Evolutionary conservation across 2,329 filamentous ascomycete genomes (phyloP).

Genomic region (Fusarium torreyae): DNA sequence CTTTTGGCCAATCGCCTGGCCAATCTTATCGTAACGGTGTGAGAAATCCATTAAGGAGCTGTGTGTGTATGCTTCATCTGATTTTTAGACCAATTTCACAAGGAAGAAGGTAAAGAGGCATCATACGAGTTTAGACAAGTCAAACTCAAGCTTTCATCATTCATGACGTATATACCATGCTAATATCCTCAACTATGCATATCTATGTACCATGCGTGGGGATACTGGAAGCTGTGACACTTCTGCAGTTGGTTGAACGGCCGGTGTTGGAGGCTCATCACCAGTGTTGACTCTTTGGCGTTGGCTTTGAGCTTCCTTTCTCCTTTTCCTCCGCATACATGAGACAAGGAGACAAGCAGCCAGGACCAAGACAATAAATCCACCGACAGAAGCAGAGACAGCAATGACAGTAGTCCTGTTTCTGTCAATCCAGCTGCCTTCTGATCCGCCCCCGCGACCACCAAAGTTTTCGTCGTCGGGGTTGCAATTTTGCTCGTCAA

Average conservation of each 20-base stretch:
- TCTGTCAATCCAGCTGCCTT: conserved; percentile 27
- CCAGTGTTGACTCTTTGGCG: conserved; percentile 17
- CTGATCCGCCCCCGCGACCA: background rate
- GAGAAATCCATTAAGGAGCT: background rate
- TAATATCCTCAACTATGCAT: conserved; percentile 13
- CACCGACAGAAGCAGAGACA: conserved; percentile 25
- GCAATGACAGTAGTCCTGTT: conserved; percentile 38
- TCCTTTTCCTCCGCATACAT: conserved; percentile 11
- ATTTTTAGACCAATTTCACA: too few species aligned
- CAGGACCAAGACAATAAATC: conserved; percentile 9
- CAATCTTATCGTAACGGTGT: background rate
- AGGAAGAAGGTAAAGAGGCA: too few species aligned
- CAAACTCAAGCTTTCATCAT: too few species aligned
- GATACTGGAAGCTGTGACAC: conserved; percentile 7
- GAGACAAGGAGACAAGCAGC: conserved; percentile 3
- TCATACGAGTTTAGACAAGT: background rate
- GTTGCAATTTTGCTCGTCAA: conserved; percentile 24
- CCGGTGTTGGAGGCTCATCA: background rate
- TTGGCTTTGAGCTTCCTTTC: background rate
- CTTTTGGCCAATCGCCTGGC: background rate
- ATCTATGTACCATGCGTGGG: conserved; percentile 25
- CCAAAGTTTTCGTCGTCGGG: background rate
- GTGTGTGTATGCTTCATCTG: too few species aligned
- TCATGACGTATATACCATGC: too few species aligned
- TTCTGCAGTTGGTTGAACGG: background rate